phyloP scores from a whole-genome alignment of 2,329 filamentous ascomycete genomes.

The Penicillium frequentans region DNA sequence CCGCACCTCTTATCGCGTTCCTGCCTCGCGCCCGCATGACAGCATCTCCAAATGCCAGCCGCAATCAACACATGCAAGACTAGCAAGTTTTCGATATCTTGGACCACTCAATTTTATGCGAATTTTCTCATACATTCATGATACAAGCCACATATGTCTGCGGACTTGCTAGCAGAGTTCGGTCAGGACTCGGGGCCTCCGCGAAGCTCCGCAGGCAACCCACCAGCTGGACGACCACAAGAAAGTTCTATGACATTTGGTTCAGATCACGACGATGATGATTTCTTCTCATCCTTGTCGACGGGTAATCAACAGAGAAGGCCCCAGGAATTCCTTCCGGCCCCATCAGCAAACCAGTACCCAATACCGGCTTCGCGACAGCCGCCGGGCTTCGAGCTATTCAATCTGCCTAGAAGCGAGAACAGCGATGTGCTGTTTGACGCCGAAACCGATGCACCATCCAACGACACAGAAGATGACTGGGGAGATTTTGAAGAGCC shows the following conservation, averaged over 20 bases:
- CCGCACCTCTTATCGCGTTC: slow-evolving; percentile 23
- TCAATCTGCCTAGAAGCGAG: slow-evolving; percentile 23
- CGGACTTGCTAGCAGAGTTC: slow-evolving; percentile 56
- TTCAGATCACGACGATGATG: slow-evolving; percentile 23
- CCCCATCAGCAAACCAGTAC: slow-evolving; percentile 1
- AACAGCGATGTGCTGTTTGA: slow-evolving; percentile 64
- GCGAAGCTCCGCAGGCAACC: slow-evolving; percentile 13
- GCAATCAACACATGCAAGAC: not conserved
- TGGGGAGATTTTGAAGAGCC: slow-evolving; percentile 50
- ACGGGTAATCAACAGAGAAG: not conserved
- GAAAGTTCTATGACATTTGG: slow-evolving; percentile 24
- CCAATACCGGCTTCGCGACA: slow-evolving; percentile 5
- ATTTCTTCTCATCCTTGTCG: slow-evolving; percentile 9
- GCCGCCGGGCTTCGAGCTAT: slow-evolving; percentile 6
- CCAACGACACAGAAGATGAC: slow-evolving; percentile 38
- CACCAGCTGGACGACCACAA: slow-evolving; percentile 9
- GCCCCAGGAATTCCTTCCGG: not conserved
- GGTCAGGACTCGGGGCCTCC: slow-evolving; percentile 27
- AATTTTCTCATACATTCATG: not conserved
- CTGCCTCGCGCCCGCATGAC: slow-evolving; percentile 4
- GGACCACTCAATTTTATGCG: not conserved
- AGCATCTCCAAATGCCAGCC: slow-evolving; percentile 5
- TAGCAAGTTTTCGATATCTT: not conserved
- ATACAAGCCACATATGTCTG: slow-evolving; percentile 45
- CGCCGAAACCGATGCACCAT: slow-evolving; percentile 41